Base-by-base conservation (phyloP, 192 early-diverging fungal species). In the Rhizoclosmatium sp. region DNA sequence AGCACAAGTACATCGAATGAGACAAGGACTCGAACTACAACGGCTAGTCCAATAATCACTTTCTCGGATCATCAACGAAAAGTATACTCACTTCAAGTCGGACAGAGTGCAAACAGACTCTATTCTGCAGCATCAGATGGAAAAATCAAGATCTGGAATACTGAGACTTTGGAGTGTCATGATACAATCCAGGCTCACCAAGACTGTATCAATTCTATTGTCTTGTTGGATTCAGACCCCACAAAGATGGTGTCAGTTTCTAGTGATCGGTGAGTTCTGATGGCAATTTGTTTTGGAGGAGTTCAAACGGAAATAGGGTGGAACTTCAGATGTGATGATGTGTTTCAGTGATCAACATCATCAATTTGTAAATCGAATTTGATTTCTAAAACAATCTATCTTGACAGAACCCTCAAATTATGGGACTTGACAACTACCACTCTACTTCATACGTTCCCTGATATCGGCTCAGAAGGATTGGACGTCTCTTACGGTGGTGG, bases 81-180 rank as follows among this genome's bases (percentile, higher is more conserved):
- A 71, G 83, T 90, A 4, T 90, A 90, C 79, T 81, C 82, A 2
- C 78, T 90, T 45, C 81, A 83, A 46, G 78, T 87, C 44, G 59
- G 76, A 42, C 68, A 78, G 2, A 87, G 86, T 42, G 51, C 44
- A 4, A 14, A 19, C 12, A 69, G 82, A 41, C 75, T 90, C 39
- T 89, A 85, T 67, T 85, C 83, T 21, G 89, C 86, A 9, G 88
- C 87, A 1, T 84, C 82, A 14, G 89, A 90, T 74, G 82, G 86
- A 56, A 90, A 87, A 49, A 69, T 90, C 65, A 89, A 87, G 51
- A 60, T 80, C 23, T 90, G 89, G 87, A 81, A 88, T 59, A 71
- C 81, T 2, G 76, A 83, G 51, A 84, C 82, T 14, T 72, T 90
- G 0, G 81, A 80, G 58, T 87, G 85, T 67, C 69, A 87, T 1